Evolutionary conservation across 1,284 basidiomycete genomes (phyloP).

Genomic region (Moniliophthora roreri): DNA sequence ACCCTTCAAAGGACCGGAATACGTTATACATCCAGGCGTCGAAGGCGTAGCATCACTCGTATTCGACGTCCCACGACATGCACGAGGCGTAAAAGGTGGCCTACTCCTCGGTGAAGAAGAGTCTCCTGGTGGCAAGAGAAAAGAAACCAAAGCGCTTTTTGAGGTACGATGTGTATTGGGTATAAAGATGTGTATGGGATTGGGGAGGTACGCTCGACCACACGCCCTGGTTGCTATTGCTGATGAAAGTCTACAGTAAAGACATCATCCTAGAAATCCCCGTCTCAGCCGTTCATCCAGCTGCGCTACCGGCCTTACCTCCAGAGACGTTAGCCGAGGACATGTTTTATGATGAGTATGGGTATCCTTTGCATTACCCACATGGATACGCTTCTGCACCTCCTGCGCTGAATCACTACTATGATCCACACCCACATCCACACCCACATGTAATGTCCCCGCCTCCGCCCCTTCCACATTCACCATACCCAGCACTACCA

Average conservation of each 20-base stretch:
- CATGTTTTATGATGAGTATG: background rate
- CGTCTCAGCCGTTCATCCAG: conserved; percentile 62
- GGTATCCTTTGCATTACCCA: conserved; percentile 12
- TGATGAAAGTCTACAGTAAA: conserved; percentile 58
- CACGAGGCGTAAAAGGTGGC: conserved; percentile 63
- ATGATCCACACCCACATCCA: conserved; percentile 17
- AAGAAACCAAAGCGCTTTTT: conserved; percentile 46
- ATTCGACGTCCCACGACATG: conserved; percentile 65
- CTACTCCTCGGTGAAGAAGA: conserved; percentile 41
- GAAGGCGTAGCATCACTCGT: conserved; percentile 77
- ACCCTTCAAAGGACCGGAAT: conserved; percentile 69
- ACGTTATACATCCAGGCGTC: conserved; percentile 64
- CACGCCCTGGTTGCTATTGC: no score
- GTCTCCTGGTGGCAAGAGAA: conserved; percentile 19
- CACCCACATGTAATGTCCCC: conserved; percentile 15
- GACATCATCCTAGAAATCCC: conserved; percentile 66
- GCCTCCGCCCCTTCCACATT: conserved; percentile 10
- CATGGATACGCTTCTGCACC: conserved; percentile 8
- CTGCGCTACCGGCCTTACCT: conserved; percentile 45
- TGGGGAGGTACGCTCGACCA: conserved; percentile 63
- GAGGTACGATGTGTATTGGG: conserved; percentile 58
- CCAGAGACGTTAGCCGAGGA: no score
- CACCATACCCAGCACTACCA: conserved; percentile 30
- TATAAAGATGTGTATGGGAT: conserved; percentile 60
- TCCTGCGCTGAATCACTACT: conserved; percentile 2